Evolutionary conservation across 1,284 basidiomycete genomes (phyloP).

Genomic region (Malassezia globosa): DNA sequence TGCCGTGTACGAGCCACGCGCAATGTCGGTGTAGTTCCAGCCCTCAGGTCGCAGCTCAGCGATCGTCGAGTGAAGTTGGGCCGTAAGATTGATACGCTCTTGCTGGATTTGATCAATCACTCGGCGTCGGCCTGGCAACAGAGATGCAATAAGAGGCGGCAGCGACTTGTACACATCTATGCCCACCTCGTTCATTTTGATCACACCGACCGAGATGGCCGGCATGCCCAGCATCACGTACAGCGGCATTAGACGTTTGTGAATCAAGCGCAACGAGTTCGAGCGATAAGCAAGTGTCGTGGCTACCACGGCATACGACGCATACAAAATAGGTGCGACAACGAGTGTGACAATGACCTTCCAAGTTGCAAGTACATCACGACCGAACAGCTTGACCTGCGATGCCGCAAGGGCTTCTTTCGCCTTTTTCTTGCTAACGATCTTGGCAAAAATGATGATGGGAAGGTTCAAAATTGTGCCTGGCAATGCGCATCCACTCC

Average conservation of each 20-base stretch:
- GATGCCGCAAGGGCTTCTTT: conserved; percentile 96
- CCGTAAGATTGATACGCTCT: conserved; percentile 67
- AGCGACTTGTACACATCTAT: conserved; percentile 98
- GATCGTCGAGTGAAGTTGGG: conserved; percentile 78
- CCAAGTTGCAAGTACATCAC: conserved; percentile 95
- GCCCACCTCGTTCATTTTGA: conserved; percentile 97
- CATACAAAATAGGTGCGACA: conserved; percentile 75
- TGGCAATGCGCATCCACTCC: conserved; percentile 78
- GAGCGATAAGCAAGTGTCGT: conserved; percentile 61
- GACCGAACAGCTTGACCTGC: conserved; percentile 83
- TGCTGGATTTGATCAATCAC: conserved; percentile 68
- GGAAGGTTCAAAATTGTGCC: conserved; percentile 90
- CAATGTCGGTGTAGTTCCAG: conserved; percentile 36
- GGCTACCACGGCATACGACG: conserved; percentile 53
- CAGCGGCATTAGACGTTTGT: conserved; percentile 68
- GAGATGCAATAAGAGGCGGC: conserved; percentile 75
- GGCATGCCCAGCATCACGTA: conserved; percentile 67
- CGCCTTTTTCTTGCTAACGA: conserved; percentile 79
- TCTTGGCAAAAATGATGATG: conserved; percentile 82
- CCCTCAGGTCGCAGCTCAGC: conserved; percentile 56
- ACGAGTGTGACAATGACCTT: conserved; percentile 92
- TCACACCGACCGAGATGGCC: conserved; percentile 79
- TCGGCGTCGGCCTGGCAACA: conserved; percentile 80
- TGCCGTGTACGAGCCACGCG: conserved; percentile 28
- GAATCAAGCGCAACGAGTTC: conserved; percentile 47